Evolutionary conservation across 495 filamentous ascomycete genomes (phyloP), one percentile per base, ranked within the genome.

Genomic region (Penicillium fimorum): DNA sequence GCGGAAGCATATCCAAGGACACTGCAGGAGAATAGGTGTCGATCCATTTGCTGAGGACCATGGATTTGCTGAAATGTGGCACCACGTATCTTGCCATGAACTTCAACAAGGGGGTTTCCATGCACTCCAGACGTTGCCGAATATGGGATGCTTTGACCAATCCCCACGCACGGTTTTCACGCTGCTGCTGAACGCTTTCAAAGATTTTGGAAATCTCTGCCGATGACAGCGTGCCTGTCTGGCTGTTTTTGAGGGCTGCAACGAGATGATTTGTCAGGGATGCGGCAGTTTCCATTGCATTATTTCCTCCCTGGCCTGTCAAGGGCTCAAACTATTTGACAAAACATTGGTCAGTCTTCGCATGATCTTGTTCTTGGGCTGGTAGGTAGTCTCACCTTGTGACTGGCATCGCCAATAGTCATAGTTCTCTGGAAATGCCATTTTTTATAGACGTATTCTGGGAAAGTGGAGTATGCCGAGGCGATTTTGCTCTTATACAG

Each of bases 211-310:
- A n/a, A 18, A 61, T 53, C n/a, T 64, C 58, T 11, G 25, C 24
- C 5, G 51, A 38, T 11, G 62, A 58, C 12, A 62, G 30, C 0
- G 33, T 29, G 2, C 22, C 25, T 4, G 44, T 50, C 11, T 33
- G 15, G 30, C 32, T 37, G 11, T 5, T 22, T 24, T 48, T 15
- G 5, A 62, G 37, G 3, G 56, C 35, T 3, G 53, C n/a, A 10
- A 62, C 46, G 15, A 67, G 56, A 29, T 59, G 43, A 44, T 76
- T 77, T 4, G 63, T 61, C 12, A 79, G 54, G 20, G 65, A 63
- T 0, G 74, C 72, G 0, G 72, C 66, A n/a, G 63, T 70, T 60
- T 79, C 74, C 11, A 79, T 71, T 12, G 72, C 73, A 40, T 53
- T 56, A 33, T 77, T 76, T 13, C 69, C 75, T 5, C 71, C 75